Conservation (phyloP, 2,329 filamentous ascomycete genomes). For the Penicillium sp. region DNA sequence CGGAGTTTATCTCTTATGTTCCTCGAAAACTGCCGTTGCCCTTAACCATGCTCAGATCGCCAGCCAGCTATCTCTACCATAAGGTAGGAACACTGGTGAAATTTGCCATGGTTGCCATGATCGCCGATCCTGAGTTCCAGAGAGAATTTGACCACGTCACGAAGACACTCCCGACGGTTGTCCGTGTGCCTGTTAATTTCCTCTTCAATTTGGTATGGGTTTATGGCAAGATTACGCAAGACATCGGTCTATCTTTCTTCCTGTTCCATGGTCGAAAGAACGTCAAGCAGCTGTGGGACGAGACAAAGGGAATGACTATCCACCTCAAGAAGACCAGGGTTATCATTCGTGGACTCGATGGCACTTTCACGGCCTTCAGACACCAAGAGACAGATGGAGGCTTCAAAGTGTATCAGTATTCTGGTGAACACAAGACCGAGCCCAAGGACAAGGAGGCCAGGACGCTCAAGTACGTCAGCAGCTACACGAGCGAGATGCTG, state of each 20-base stretch:
- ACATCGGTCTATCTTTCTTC: slow-evolving; percentile 43
- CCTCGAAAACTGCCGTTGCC: slow-evolving; percentile 19
- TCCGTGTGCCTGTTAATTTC: slow-evolving; percentile 36
- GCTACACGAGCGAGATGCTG: slow-evolving; percentile 44
- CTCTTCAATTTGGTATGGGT: slow-evolving; percentile 46
- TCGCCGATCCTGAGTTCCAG: slow-evolving; percentile 50
- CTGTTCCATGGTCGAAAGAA: slow-evolving; percentile 46
- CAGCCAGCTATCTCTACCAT: slow-evolving; percentile 40
- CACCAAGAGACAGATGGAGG: slow-evolving; percentile 33
- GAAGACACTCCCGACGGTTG: slow-evolving; percentile 26
- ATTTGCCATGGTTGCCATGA: slow-evolving; percentile 45
- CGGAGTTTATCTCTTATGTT: slow-evolving; percentile 26
- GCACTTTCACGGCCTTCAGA: slow-evolving; percentile 47
- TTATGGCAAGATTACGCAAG: slow-evolving; percentile 42
- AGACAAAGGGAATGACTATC: slow-evolving; percentile 46
- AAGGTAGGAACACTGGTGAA: slow-evolving; percentile 41
- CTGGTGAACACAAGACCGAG: slow-evolving; percentile 40
- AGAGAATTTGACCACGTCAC: slow-evolving; percentile 46
- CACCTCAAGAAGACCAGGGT: slow-evolving; percentile 43
- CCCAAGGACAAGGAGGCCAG: slow-evolving; percentile 38
- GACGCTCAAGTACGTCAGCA: slow-evolving; percentile 42
- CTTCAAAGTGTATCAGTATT: slow-evolving; percentile 39
- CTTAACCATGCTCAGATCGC: slow-evolving; percentile 26
- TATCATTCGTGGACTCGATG: slow-evolving; percentile 44
- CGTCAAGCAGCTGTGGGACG: slow-evolving; percentile 43